phyloP scores from a whole-genome alignment of 2,329 filamentous ascomycete species.

The Hymenoscyphus repandus region DNA sequence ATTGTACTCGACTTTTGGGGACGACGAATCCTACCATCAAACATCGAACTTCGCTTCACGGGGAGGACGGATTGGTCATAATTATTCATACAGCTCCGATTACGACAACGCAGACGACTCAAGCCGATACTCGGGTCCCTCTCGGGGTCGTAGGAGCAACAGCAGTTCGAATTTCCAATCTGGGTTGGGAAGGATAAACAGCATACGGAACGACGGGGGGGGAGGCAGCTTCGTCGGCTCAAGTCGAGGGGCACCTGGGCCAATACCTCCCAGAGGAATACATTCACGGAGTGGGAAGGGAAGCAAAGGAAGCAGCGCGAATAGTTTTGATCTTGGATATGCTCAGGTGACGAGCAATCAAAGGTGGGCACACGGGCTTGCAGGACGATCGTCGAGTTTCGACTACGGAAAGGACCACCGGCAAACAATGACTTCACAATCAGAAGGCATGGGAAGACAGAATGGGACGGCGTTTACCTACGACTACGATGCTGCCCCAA shows the following conservation, averaged over 20 bases:
- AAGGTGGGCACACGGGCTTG: conserved; percentile 46
- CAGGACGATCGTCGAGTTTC: conserved; percentile 64
- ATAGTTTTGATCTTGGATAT: conserved; percentile 61
- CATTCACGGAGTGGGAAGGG: conserved; percentile 56
- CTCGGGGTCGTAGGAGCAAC: conserved; percentile 67
- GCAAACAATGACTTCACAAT: conserved; percentile 28
- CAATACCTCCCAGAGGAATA: conserved; percentile 39
- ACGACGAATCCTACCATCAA: conserved; percentile 27
- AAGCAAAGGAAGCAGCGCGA: conserved; percentile 67
- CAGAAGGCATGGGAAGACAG: conserved; percentile 27
- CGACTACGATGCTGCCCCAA: conserved; percentile 77
- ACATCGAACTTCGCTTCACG: conserved; percentile 23
- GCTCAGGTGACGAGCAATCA: conserved; percentile 52
- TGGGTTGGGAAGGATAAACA: conserved; percentile 56
- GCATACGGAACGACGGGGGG: conserved; percentile 40
- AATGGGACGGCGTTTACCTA: conserved; percentile 26
- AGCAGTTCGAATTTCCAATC: conserved; percentile 70
- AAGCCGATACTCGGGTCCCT: conserved; percentile 47
- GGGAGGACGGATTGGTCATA: conserved; percentile 32
- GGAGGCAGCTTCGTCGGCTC: conserved; percentile 32
- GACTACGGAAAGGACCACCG: conserved; percentile 53
- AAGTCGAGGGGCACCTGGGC: conserved; percentile 25
- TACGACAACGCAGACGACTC: conserved; percentile 50
- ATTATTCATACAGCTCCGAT: conserved; percentile 58
- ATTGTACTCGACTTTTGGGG: conserved; percentile 26